These are phyloP conservation scores for Solanum paucissectum DNA, from an alignment of 257 asterid genomes.

Conservation along the genomic window DNA sequence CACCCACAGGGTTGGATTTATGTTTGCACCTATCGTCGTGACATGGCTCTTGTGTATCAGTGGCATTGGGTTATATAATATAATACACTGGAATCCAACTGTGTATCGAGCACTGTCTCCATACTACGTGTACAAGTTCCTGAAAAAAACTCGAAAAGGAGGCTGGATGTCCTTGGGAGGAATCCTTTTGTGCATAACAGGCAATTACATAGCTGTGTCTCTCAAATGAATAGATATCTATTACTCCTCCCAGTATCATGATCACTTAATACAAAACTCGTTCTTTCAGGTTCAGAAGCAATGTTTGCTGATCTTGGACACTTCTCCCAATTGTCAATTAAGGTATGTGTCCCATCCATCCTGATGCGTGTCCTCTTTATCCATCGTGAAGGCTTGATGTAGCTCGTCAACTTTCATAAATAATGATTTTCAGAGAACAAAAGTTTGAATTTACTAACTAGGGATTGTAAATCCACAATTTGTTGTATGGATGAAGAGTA, in stretches of 20 bases:
- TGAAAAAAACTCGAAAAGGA: slow-evolving; percentile 63
- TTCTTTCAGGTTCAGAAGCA: slow-evolving; percentile 85
- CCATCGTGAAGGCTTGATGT: neutral
- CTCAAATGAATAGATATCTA: neutral
- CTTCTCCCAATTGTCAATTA: slow-evolving; percentile 78
- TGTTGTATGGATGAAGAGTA: neutral
- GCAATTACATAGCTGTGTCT: slow-evolving; percentile 14
- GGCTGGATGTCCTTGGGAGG: slow-evolving; percentile 99
- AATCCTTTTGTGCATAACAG: slow-evolving; percentile 81
- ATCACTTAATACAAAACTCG: neutral
- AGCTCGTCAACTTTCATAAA: neutral
- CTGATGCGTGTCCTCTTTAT: neutral
- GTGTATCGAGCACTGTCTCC: slow-evolving; percentile 85
- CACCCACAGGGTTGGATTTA: slow-evolving; percentile 92
- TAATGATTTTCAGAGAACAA: neutral
- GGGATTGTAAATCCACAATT: neutral
- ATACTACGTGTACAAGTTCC: slow-evolving; percentile 69
- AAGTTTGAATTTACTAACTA: neutral
- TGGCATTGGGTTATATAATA: slow-evolving; percentile 71
- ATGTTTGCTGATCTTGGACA: slow-evolving; percentile 98
- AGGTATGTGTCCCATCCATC: slow-evolving; percentile 28
- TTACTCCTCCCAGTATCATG: neutral
- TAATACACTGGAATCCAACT: slow-evolving; percentile 69
- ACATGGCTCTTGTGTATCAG: slow-evolving; percentile 87
- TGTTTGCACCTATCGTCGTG: slow-evolving; percentile 88